A percentile compares a stretch with the other conserved stretches of the same genome.
Conservation (phyloP, 352 stramenopile genomes). For the Phytopythium delawarense region DNA sequence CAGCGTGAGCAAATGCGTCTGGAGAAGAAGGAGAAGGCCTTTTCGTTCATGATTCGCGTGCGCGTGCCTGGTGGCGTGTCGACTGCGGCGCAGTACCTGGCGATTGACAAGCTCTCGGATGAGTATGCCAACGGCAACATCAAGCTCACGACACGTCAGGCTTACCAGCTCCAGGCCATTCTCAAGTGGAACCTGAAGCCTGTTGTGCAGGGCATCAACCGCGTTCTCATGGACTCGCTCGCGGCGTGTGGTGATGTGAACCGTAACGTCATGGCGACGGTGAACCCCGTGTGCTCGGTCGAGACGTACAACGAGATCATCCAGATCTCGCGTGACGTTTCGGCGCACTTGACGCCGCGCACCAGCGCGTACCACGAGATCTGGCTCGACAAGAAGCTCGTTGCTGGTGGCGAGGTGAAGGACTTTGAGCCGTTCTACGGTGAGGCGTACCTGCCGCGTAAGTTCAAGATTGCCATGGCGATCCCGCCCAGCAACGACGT, state of each 20-base stretch:
- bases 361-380: slow-evolving; percentile 96
- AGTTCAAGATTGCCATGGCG: slow-evolving; percentile 99
- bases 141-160: slow-evolving; percentile 95
- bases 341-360: slow-evolving; percentile 92
- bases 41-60: slow-evolving; percentile 97
- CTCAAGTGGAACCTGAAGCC: slow-evolving; percentile 97
- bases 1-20: slow-evolving; percentile 70
- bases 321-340: slow-evolving; percentile 84
- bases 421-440: slow-evolving; percentile 98
- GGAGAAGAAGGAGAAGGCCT: slow-evolving; percentile 89
- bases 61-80: slow-evolving; percentile 95
- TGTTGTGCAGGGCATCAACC: slow-evolving; percentile 92
- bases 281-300: slow-evolving; percentile 86
- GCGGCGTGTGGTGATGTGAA: slow-evolving; percentile 96
- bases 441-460: slow-evolving; percentile 95
- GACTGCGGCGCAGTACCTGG: slow-evolving; percentile 91
- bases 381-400: slow-evolving; percentile 97
- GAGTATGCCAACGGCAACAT: slow-evolving; percentile 95
- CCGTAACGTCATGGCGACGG: slow-evolving; percentile 96
- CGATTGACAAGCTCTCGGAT: slow-evolving; percentile 91
- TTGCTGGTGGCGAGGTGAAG: slow-evolving; percentile 88
- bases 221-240: slow-evolving; percentile 92
- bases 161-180: slow-evolving; percentile 96
- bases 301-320: slow-evolving; percentile 85
- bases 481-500: slow-evolving; percentile 97